These are phyloP conservation scores for Purpureocillium takamizusanense DNA, from an alignment of 2,329 filamentous ascomycete genomes.

Conservation along the genomic window DNA sequence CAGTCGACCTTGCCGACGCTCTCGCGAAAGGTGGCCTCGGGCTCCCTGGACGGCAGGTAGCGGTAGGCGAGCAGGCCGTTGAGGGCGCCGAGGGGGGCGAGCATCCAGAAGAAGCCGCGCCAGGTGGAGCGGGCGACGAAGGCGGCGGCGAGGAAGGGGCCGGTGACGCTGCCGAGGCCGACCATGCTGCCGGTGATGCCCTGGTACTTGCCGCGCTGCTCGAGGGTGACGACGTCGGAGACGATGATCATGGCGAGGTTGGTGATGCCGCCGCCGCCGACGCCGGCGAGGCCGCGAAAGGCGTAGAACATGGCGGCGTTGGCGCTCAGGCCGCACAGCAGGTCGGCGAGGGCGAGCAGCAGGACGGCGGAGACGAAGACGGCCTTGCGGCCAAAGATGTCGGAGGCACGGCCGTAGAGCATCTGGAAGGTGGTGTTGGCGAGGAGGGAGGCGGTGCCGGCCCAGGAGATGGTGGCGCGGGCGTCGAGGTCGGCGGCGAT, in stretches of 20 bases:
- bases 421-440: constrained; percentile 56
- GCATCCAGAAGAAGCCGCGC: constrained; percentile 34
- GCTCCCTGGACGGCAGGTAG: constrained; percentile 42
- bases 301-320: constrained; percentile 50
- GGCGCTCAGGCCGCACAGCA: constrained; percentile 48
- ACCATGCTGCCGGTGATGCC: constrained; percentile 31
- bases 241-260: constrained; percentile 54
- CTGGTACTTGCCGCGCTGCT: constrained; percentile 48
- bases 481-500: constrained; percentile 37
- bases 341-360: constrained; percentile 44
- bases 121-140: constrained; percentile 28
- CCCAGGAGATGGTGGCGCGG: constrained; percentile 45
- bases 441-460: constrained; percentile 42
- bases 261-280: constrained; percentile 53
- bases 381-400: constrained; percentile 52
- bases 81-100: constrained; percentile 39
- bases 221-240: constrained; percentile 48
- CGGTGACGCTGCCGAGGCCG: constrained; percentile 31
- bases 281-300: constrained; percentile 49
- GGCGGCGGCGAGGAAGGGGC: constrained; percentile 33
- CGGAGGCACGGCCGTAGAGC: constrained; percentile 52
- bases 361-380: constrained; percentile 44
- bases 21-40: constrained; percentile 33
- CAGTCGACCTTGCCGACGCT: constrained; percentile 50
- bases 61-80: constrained; percentile 35